A percentile compares a stretch with the other conserved stretches of the same genome.
phyloP scores from a whole-genome alignment of 2,329 filamentous ascomycete genomes.

The Hysterium pulicare region DNA sequence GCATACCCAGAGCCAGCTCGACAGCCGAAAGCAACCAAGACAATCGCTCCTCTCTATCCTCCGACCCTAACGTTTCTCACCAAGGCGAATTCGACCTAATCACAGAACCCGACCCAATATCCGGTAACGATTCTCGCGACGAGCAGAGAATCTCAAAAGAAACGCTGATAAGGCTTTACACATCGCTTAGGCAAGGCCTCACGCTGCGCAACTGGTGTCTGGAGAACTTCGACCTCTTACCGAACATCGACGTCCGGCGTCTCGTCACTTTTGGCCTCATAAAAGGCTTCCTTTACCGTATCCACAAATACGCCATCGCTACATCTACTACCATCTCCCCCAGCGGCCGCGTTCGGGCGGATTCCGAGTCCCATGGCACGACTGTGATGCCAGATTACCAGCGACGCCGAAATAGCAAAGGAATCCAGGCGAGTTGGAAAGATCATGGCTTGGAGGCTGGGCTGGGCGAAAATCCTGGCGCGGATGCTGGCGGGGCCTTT shows the following conservation, averaged over 20 bases:
- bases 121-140: neutral
- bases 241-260: slow-evolving; percentile 79
- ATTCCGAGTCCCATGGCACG: neutral
- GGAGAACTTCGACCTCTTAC: slow-evolving; percentile 67
- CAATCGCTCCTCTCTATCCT: slow-evolving; percentile 20
- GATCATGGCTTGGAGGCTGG: too few species aligned
- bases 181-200: slow-evolving; percentile 75
- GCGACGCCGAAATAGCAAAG: neutral
- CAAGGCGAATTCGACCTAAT: slow-evolving; percentile 14
- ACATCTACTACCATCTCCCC: slow-evolving; percentile 7
- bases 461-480: neutral
- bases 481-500: slow-evolving; percentile 5
- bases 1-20: slow-evolving; percentile 14
- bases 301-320: slow-evolving; percentile 83
- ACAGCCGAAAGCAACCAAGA: slow-evolving; percentile 16
- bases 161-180: slow-evolving; percentile 75
- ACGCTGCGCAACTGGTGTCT: slow-evolving; percentile 86
- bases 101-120: slow-evolving; percentile 10
- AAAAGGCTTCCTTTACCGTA: slow-evolving; percentile 88
- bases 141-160: slow-evolving; percentile 17
- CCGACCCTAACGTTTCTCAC: slow-evolving; percentile 14
- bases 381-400: neutral
- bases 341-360: neutral
- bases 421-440: too few species aligned
- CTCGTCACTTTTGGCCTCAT: slow-evolving; percentile 95